These are phyloP conservation scores for Inga leiocalycina DNA, from an alignment of 306 rosid genomes.

Conservation along the genomic window DNA sequence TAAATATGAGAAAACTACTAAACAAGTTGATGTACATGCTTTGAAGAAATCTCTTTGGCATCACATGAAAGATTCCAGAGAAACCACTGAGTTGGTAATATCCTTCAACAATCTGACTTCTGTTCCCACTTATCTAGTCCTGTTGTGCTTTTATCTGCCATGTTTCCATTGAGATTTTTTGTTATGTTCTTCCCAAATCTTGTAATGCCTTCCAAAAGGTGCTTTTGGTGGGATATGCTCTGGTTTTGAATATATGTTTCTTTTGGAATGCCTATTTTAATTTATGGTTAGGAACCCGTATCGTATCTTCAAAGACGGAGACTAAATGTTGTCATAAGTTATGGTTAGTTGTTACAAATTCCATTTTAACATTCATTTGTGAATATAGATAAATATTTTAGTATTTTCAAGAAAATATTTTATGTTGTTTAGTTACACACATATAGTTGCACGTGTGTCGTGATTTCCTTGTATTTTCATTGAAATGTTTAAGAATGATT, in stretches of 20 bases:
- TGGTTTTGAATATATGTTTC: not conserved
- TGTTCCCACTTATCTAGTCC: not conserved
- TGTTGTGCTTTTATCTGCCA: not conserved
- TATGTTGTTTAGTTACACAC: not conserved
- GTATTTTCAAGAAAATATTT: not conserved
- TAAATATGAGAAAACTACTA: not conserved
- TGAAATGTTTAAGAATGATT: not conserved
- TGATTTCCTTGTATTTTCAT: not conserved
- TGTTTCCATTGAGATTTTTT: not conserved
- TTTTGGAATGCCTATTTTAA: not conserved
- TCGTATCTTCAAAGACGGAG: not conserved
- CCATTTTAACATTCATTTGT: not conserved
- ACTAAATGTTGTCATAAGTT: not conserved
- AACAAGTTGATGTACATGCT: not conserved
- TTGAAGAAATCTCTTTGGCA: slow-evolving; percentile 7
- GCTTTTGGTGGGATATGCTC: not conserved
- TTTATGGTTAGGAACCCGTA: not conserved
- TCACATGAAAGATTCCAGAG: not conserved
- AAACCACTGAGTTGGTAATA: not conserved
- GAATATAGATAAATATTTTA: not conserved
- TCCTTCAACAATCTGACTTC: not conserved
- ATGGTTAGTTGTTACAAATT: not conserved
- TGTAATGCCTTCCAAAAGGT: not conserved
- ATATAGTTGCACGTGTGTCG: not conserved
- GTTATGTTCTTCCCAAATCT: not conserved